A percentile compares a stretch with the other conserved stretches of the same genome.
Conservation (phyloP, 805 yeast genomes). For the Suhomyces emberorum region DNA sequence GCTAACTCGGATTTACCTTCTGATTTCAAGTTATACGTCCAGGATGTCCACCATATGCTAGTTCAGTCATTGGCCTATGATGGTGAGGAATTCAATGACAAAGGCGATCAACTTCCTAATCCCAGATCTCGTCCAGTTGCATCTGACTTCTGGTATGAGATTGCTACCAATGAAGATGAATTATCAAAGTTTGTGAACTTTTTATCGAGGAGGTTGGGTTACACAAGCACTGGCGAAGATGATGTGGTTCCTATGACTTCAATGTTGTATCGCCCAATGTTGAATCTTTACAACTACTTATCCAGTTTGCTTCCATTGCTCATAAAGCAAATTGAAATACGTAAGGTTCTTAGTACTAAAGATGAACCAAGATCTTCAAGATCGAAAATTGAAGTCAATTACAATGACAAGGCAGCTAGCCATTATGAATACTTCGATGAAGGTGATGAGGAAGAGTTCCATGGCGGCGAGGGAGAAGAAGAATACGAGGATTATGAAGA, state of each 20-base stretch:
- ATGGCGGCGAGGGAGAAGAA: slow-evolving; percentile 17
- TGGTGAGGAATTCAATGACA: slow-evolving; percentile 34
- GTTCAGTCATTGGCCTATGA: slow-evolving; percentile 21
- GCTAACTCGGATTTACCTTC: slow-evolving; percentile 16
- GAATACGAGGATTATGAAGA: slow-evolving; percentile 17
- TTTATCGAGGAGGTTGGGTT: slow-evolving; percentile 21
- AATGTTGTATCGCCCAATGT: slow-evolving; percentile 21
- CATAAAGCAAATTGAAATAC: slow-evolving; percentile 19
- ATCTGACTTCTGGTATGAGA: slow-evolving; percentile 27
- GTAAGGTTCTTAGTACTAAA: not conserved
- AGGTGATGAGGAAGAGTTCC: slow-evolving; percentile 11
- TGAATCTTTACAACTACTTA: slow-evolving; percentile 29
- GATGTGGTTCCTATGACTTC: slow-evolving; percentile 15
- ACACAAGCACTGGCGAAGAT: slow-evolving; percentile 3
- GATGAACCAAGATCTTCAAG: slow-evolving; percentile 6
- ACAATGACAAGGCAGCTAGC: slow-evolving; percentile 6
- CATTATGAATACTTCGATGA: slow-evolving; percentile 9
- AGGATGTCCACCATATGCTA: slow-evolving; percentile 36
- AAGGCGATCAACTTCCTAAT: slow-evolving; percentile 26
- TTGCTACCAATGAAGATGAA: slow-evolving; percentile 31
- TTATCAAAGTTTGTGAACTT: slow-evolving; percentile 24
- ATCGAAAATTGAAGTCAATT: slow-evolving; percentile 3
- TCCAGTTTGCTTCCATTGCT: slow-evolving; percentile 26
- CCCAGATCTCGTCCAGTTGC: not conserved
- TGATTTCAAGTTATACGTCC: slow-evolving; percentile 38